Percentiles rank a stretch among this genome's conserved stretches.
Conservation (phyloP, 192 early-diverging fungal genomes). For the Dimargaris verticillata region DNA sequence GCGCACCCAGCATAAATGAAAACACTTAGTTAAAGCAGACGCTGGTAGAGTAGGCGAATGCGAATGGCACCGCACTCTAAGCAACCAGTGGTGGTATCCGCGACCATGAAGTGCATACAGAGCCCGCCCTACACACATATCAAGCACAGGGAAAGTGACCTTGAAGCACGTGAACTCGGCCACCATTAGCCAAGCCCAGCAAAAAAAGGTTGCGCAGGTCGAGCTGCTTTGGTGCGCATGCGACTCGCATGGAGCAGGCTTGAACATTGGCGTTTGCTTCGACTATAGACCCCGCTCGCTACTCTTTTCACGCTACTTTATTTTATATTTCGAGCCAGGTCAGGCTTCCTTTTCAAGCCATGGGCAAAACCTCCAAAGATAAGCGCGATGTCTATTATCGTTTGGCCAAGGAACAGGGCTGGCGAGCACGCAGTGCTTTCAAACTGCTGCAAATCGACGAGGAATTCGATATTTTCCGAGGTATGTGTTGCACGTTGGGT, state of each 20-base stretch:
- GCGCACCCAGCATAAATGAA: too few relatives aligned
- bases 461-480: slow-evolving; percentile 79
- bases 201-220: background rate
- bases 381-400: slow-evolving; percentile 95
- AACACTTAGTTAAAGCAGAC: too few relatives aligned
- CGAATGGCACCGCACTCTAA: too few relatives aligned
- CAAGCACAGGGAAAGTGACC: too few relatives aligned
- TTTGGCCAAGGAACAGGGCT: slow-evolving; percentile 92
- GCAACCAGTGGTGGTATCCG: too few relatives aligned
- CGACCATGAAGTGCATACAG: too few relatives aligned
- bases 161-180: background rate
- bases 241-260: too few relatives aligned
- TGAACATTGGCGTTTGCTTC: too few relatives aligned
- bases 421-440: slow-evolving; percentile 92
- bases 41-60: too few relatives aligned
- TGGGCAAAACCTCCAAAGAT: slow-evolving; percentile 82
- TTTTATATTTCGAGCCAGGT: background rate
- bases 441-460: slow-evolving; percentile 94
- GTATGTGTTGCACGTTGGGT: slow-evolving; percentile 15
- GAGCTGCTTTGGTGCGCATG: background rate
- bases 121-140: too few relatives aligned
- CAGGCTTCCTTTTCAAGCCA: slow-evolving; percentile 8
- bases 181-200: background rate
- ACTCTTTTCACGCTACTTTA: background rate
- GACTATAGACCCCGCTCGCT: background rate